Conservation (phyloP, 257 asterid genomes). For the Gentiana macrophylla region DNA sequence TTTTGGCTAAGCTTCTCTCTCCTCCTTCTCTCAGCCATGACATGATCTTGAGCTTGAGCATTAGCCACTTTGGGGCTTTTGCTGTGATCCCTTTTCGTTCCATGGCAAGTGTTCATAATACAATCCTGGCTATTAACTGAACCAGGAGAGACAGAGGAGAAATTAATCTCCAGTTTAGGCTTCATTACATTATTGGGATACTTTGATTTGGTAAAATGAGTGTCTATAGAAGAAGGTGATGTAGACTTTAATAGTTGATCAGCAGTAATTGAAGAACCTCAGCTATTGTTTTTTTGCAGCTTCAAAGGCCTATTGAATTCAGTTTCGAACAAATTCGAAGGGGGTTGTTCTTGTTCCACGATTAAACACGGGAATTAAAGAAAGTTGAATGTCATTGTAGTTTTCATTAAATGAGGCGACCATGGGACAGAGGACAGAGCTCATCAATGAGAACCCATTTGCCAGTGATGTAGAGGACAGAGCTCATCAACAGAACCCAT, state of each 20-base stretch:
- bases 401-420: slow-evolving; percentile 26
- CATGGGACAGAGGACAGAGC: slow-evolving; percentile 22
- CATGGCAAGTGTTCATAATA: slow-evolving; percentile 29
- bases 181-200: slow-evolving; percentile 18
- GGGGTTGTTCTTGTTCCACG: slow-evolving; percentile 21
- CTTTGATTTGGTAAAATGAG: slow-evolving; percentile 17
- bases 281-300: slow-evolving; percentile 30
- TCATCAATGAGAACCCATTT: slow-evolving; percentile 37
- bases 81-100: slow-evolving; percentile 25
- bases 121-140: slow-evolving; percentile 17
- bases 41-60: slow-evolving; percentile 58
- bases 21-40: slow-evolving; percentile 76
- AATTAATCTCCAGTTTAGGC: slow-evolving; percentile 40
- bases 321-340: slow-evolving; percentile 18
- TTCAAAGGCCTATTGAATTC: slow-evolving; percentile 31
- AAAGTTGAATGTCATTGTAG: background rate
- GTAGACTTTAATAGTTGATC: slow-evolving; percentile 12
- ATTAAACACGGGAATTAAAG: slow-evolving; percentile 8
- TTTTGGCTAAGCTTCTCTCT: slow-evolving; percentile 77
- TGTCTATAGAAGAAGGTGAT: slow-evolving; percentile 9
- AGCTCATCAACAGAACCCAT: slow-evolving; percentile 52
- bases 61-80: slow-evolving; percentile 15
- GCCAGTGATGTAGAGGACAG: slow-evolving; percentile 37
- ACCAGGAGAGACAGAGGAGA: slow-evolving; percentile 22
- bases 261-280: slow-evolving; percentile 13